Base-by-base conservation (phyloP, 164 flowering plant genomes). In the Tetracentron sinense region DNA sequence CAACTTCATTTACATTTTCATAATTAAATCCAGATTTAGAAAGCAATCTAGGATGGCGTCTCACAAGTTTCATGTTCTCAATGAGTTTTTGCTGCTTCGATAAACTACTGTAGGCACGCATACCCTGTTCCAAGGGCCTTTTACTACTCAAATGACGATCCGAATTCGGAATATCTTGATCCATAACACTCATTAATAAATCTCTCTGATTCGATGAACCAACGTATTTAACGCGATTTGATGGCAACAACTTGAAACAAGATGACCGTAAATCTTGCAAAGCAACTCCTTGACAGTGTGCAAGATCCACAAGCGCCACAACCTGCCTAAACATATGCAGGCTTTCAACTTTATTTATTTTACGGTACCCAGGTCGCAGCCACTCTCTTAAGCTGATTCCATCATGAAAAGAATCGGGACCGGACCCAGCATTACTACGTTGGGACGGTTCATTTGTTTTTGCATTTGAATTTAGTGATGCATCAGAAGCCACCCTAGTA, bases 211-310 rank as follows among this genome's bases (percentile, higher is more conserved):
- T 33, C 62, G 67, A 56, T 51, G 79, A 66, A 46, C 96, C 96
- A 55, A 72, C 26, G 63, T 91, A 89, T 56, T 69, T 75, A 27
- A 91, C 81, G 74, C 58, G 73, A 65, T 82, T 75, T 30, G 85
- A 75, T 60, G 78, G 77, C 60, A 80, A 75, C 74, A 94, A 56
- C 60, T 60, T 75, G 75, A 94, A 86, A 84, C 57, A 77, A 66
- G 96, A 89, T 29, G 99, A 96, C 10, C 83, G 63, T 50, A 91
- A 57, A 51, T 82, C 89, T 63, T 63, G 77, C 68, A 89, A 69
- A 10, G 70, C 72, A 76, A 82, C 66, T 62, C 91, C 89, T 74
- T 71, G 79, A 56, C 87, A 85, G 72, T 94, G 96, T 55, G 74
- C 79, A 33, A 42, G 21, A 77, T 85, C 80, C 64, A 89, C 90